Evolutionary conservation across 768 basidiomycete species (phyloP).

Genomic region (Lactifluus volemus): DNA sequence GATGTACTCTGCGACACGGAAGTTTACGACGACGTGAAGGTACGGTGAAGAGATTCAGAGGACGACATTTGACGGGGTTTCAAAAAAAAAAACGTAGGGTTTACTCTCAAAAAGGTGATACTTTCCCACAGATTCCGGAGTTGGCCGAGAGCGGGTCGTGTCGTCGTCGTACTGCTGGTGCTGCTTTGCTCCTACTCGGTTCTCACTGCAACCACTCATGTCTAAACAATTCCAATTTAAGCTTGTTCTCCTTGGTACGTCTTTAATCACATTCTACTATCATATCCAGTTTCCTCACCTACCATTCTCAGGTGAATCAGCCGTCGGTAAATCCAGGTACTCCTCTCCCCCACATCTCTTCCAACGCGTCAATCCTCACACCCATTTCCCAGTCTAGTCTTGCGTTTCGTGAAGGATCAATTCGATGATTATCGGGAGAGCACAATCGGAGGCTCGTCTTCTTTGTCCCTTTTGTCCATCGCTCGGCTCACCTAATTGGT

Average conservation of each 20-base stretch:
- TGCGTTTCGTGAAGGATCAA: constrained; percentile 94
- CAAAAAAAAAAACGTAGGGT: not conserved
- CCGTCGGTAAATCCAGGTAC: constrained; percentile 94
- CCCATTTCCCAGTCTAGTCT: constrained; percentile 57
- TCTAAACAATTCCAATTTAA: constrained; percentile 94
- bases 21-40: constrained; percentile 13
- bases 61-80: not conserved
- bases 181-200: not conserved
- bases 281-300: not conserved
- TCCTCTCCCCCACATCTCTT: constrained; percentile 8
- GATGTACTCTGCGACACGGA: constrained; percentile 17
- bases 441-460: constrained; percentile 72
- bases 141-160: not conserved
- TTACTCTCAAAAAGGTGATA: not conserved
- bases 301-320: constrained; percentile 74
- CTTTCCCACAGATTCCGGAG: not conserved
- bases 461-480: not conserved
- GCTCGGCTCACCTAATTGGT: constrained; percentile 19
- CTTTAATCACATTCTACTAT: not conserved
- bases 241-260: constrained; percentile 86
- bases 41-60: constrained; percentile 3
- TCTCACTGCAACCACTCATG: constrained; percentile 41
- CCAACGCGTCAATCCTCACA: constrained; percentile 23
- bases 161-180: no score
- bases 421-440: constrained; percentile 95